Base-by-base conservation (phyloP, 2,329 filamentous ascomycete genomes). In the Alternaria hordeiaustralica region DNA sequence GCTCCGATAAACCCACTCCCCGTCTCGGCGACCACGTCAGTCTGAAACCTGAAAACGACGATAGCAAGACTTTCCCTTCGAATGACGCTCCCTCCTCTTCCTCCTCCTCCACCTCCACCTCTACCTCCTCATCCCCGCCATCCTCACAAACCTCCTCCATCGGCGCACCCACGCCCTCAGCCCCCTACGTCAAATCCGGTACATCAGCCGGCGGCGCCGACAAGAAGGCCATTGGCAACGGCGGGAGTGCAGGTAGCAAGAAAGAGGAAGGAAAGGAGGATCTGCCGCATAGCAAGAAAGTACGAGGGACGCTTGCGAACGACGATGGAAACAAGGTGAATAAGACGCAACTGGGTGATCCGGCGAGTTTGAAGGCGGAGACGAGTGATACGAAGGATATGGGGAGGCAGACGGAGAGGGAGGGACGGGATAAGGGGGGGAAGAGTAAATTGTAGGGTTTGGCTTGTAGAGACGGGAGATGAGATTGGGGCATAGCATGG, bases 301-400 rank as follows among this genome's bases (percentile, higher is more conserved):
- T 75, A 8, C 60, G 72, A 33, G 74, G 73, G 2, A 76, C 73
- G 20, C 33, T 75, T 15, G 69, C 57, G 6, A 72, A 75, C 44
- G 26, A 58, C n/a, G 55, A 64, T 28, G 71, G 72, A 13, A 63
- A 58, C 28, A 60, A 63, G 56, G 69, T 74, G 30, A 71, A 75
- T 28, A 70, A 65, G 60, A 75, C 66, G 7, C 75, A 74, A 55
- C 54, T 78, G 30, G 75, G 75, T 8, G 76, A 78, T 60, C 70
- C 75, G 21, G 65, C 67, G 26, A 76, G 72, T 57, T 65, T 77
- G 62, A 76, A 74, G 55, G 69, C 69, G 9, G 75, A 78, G 68
- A 75, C 68, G 23, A 74, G 70, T 50, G 53, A 64, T 15, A 73
- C 59, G 9, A 43, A 65, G 11, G 54, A 66, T 6, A 45, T 69